Percentiles rank a stretch among this genome's conserved stretches.
Evolutionary conservation across 2,329 filamentous ascomycete genomes (phyloP).

Genomic region (Cladosporium halotolerans): DNA sequence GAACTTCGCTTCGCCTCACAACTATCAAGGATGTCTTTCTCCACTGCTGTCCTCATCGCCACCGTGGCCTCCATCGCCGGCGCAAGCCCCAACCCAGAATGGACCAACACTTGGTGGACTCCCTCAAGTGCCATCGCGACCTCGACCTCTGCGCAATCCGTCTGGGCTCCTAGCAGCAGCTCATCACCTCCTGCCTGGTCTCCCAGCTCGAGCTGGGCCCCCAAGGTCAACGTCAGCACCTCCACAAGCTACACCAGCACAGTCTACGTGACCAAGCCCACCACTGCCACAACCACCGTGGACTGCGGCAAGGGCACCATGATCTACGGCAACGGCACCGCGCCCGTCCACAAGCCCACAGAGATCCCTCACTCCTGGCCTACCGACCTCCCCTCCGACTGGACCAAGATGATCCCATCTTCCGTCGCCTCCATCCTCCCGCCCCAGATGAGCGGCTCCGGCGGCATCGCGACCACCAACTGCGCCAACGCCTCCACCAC

Average conservation of each 20-base stretch:
- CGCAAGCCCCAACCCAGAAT: not conserved
- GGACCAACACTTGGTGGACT: constrained; percentile 11
- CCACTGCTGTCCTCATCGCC: constrained; percentile 2
- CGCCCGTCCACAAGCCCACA: not conserved
- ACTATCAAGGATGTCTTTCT: constrained; percentile 10
- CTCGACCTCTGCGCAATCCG: not conserved
- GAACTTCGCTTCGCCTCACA: constrained; percentile 4
- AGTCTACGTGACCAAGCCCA: constrained; percentile 9
- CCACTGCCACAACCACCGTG: constrained; percentile 4
- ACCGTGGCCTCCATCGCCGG: not conserved
- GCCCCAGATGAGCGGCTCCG: not conserved
- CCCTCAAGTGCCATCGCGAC: constrained; percentile 1
- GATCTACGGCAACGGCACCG: constrained; percentile 8
- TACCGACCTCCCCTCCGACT: constrained; percentile 1
- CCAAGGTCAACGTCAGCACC: constrained; percentile 5
- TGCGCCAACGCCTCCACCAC: constrained; percentile 10
- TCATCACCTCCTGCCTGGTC: not conserved
- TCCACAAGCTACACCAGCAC: constrained; percentile 10
- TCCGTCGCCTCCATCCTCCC: constrained; percentile 7
- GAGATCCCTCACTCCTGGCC: not conserved
- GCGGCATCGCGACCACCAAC: constrained; percentile 6
- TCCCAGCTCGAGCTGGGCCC: constrained; percentile 4
- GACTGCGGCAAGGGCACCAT: constrained; percentile 10
- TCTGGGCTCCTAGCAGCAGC: constrained; percentile 3
- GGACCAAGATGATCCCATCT: constrained; percentile 4